Evolutionary conservation across 495 filamentous ascomycete species (phyloP).

Genomic region (Lepraria neglecta): DNA sequence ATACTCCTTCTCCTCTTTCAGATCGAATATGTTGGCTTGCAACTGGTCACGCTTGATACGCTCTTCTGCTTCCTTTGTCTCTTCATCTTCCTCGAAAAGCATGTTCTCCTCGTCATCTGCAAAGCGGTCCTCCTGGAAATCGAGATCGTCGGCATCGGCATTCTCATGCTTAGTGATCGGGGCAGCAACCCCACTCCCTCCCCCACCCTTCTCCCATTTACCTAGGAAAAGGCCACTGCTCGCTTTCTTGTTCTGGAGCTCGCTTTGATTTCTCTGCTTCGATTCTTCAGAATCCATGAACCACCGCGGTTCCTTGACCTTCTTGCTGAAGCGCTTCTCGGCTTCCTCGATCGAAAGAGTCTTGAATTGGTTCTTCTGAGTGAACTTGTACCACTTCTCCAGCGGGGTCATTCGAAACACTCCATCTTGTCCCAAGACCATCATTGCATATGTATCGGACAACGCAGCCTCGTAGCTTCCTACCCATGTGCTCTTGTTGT

Average conservation of each 20-base stretch:
- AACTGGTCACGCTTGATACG: conserved; percentile 82
- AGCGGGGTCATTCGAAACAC: conserved; percentile 82
- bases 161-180: conserved; percentile 50
- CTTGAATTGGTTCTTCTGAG: conserved; percentile 74
- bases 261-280: conserved; percentile 42
- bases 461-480: conserved; percentile 82
- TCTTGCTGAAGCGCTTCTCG: conserved; percentile 71
- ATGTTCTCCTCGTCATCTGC: conserved; percentile 87
- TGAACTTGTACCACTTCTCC: conserved; percentile 94
- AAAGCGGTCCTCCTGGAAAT: conserved; percentile 63
- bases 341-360: conserved; percentile 76
- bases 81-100: conserved; percentile 76
- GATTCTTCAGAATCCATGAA: conserved; percentile 61
- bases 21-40: conserved; percentile 76
- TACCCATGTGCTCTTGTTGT: conserved; percentile 87
- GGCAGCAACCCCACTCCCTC: conserved; percentile 21
- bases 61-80: conserved; percentile 77
- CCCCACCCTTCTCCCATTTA: conserved; percentile 30
- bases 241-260: conserved; percentile 37
- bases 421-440: conserved; percentile 54
- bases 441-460: conserved; percentile 68
- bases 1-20: conserved; percentile 78
- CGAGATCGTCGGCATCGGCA: conserved; percentile 52
- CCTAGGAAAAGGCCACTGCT: conserved; percentile 28
- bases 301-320: conserved; percentile 66